Conservation (phyloP, 2,329 filamentous ascomycete species). For the Calonectria crousiana region DNA sequence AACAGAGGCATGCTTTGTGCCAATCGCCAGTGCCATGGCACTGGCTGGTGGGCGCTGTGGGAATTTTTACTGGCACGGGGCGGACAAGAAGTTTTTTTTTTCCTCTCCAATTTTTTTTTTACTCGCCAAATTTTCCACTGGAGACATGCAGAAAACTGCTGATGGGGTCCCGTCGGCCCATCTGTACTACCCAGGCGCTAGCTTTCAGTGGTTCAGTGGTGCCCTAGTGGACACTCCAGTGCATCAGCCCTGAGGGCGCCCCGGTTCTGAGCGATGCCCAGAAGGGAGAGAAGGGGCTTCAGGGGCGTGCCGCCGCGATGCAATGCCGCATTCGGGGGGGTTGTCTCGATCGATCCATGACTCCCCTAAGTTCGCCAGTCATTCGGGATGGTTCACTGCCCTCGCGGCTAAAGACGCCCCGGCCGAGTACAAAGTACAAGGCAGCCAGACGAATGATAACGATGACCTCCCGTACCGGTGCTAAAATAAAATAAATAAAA, state of each 20-base stretch:
- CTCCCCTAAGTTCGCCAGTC: conserved; percentile 15
- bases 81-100: conserved; percentile 31
- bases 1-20: conserved; percentile 4
- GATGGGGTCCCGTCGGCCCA: conserved; percentile 3
- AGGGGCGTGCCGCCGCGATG: conserved; percentile 21
- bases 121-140: conserved; percentile 2
- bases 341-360: conserved; percentile 41
- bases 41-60: conserved; percentile 27
- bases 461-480: background rate
- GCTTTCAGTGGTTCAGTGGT: conserved; percentile 13
- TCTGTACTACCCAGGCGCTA: conserved; percentile 4
- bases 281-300: conserved; percentile 24
- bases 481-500: background rate
- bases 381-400: conserved; percentile 30
- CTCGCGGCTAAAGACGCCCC: conserved; percentile 18
- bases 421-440: background rate
- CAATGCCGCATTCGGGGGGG: conserved; percentile 30
- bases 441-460: background rate
- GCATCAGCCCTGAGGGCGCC: conserved; percentile 25
- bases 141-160: background rate
- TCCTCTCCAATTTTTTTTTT: conserved; percentile 32
- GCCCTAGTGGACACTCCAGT: conserved; percentile 16
- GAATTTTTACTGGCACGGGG: conserved; percentile 41
- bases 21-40: conserved; percentile 22
- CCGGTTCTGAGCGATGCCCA: conserved; percentile 14